A percentile compares a stretch with the other conserved stretches of the same genome.
Evolutionary conservation across 2,329 filamentous ascomycete species (phyloP).

Genomic region (Botrytis sinoallii): DNA sequence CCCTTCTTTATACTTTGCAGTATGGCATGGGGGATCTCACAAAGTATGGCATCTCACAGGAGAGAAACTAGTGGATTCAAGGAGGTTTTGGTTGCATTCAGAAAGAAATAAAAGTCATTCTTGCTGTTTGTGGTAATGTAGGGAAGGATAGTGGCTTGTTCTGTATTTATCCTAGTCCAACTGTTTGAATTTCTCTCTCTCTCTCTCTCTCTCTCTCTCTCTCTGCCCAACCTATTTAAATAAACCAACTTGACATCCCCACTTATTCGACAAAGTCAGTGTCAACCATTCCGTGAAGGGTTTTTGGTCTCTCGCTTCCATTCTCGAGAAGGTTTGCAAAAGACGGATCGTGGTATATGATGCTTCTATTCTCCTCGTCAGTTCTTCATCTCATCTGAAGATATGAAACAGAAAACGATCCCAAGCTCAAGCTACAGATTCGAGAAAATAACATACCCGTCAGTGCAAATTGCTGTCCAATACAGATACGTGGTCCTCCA

Average conservation of each 20-base stretch:
- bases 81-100: background rate
- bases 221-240: background rate
- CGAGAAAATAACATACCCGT: slow-evolving; percentile 22
- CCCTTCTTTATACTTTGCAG: background rate
- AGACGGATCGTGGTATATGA: slow-evolving; percentile 37
- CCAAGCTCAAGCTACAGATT: slow-evolving; percentile 29
- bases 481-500: slow-evolving; percentile 64
- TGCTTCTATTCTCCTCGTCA: slow-evolving; percentile 43
- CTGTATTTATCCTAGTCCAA: background rate
- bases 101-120: background rate
- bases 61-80: background rate
- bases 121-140: background rate
- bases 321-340: slow-evolving; percentile 34
- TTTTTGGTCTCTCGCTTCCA: slow-evolving; percentile 31
- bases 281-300: slow-evolving; percentile 27
- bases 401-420: accelerated
- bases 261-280: slow-evolving; percentile 27
- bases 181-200: background rate
- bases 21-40: background rate
- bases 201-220: background rate
- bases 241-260: slow-evolving; percentile 27
- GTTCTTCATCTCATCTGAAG: slow-evolving; percentile 30
- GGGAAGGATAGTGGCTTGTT: no score
- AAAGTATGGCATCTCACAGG: background rate
- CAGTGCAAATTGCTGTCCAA: slow-evolving; percentile 50